Evolutionary conservation across 2,329 filamentous ascomycete species (phyloP).

Genomic region (Dactylellina haptotyla): DNA sequence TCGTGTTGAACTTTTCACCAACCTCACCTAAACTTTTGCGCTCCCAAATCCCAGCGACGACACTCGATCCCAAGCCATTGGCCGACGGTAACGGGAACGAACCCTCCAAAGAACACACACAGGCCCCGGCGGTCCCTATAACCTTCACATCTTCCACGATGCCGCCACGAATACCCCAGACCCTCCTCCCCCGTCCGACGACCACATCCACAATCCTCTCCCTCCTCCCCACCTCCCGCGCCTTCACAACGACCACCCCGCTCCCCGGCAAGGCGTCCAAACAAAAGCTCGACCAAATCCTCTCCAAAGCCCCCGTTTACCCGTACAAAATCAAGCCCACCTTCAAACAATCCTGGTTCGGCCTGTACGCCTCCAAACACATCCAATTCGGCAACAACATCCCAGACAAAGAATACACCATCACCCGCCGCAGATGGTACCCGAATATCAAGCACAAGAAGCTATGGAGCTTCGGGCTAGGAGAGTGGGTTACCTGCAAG

Average conservation of each 20-base stretch:
- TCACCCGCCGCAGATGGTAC: conserved; percentile 77
- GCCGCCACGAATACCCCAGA: conserved; percentile 47
- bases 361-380: conserved; percentile 75
- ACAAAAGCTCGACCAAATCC: conserved; percentile 58
- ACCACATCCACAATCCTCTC: conserved; percentile 11
- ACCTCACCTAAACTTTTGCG: conserved; percentile 25
- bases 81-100: conserved; percentile 13
- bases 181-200: conserved; percentile 18
- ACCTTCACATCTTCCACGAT: conserved; percentile 15
- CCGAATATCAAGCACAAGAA: conserved; percentile 76
- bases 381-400: conserved; percentile 85
- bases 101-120: background rate
- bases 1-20: conserved; percentile 36
- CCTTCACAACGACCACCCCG: conserved; percentile 59
- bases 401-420: conserved; percentile 73
- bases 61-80: conserved; percentile 32
- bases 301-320: conserved; percentile 69
- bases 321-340: conserved; percentile 75
- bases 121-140: conserved; percentile 38
- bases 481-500: conserved; percentile 72
- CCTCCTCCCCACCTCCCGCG: conserved; percentile 54
- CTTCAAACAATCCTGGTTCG: conserved; percentile 83
- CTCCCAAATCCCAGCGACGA: background rate
- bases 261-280: conserved; percentile 60
- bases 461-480: conserved; percentile 73